These are phyloP conservation scores for Actinidia polygama DNA, from an alignment of 179 eudicot genomes.

Conservation along the genomic window DNA sequence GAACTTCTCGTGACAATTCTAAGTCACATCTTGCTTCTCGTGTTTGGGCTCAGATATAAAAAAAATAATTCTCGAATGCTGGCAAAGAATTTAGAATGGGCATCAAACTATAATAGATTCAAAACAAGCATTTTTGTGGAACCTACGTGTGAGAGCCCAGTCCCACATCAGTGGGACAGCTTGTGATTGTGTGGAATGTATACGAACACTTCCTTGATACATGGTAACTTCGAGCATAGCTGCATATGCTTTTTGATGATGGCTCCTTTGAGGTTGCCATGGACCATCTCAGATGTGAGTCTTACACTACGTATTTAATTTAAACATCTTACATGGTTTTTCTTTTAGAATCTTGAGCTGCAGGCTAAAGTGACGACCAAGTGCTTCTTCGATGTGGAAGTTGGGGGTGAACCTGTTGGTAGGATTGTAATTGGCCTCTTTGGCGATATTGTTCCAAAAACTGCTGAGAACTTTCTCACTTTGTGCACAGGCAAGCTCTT, in stretches of 20 bases:
- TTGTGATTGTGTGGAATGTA: no score
- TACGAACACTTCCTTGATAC: no score
- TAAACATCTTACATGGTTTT: background rate
- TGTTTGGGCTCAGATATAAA: background rate
- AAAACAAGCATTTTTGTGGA: background rate
- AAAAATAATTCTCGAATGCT: background rate
- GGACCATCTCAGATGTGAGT: no score
- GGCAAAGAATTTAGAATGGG: background rate
- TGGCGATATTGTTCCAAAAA: slow-evolving; percentile 52
- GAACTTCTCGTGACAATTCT: background rate
- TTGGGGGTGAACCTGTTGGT: slow-evolving; percentile 49
- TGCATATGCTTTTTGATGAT: no score
- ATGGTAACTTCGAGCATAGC: no score
- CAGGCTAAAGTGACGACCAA: slow-evolving; percentile 52
- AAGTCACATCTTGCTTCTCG: background rate
- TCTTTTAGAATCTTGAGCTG: slow-evolving; percentile 37
- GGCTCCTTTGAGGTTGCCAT: no score
- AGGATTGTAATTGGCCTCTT: slow-evolving; percentile 53
- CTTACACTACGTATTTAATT: background rate
- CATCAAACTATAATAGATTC: background rate
- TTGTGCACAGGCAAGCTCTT: slow-evolving; percentile 45
- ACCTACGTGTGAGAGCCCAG: no score
- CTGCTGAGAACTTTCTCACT: slow-evolving; percentile 56
- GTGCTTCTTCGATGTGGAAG: slow-evolving; percentile 50
- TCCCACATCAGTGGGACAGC: no score